Base-by-base conservation (phyloP, 352 stramenopile species). In the Globisporangium orthogonon region DNA sequence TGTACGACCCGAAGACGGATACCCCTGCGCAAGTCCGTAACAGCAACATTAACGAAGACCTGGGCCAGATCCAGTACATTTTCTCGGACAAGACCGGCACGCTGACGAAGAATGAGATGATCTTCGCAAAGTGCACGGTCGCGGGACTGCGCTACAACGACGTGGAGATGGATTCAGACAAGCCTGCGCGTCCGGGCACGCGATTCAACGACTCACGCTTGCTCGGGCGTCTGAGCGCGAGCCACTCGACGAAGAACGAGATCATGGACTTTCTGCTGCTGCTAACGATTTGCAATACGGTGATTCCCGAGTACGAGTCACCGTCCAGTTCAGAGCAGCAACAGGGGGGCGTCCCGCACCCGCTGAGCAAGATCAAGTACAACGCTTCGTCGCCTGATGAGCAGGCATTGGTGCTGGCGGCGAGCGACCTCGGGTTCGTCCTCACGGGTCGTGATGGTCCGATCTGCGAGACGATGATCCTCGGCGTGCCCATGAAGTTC, bases 41-140 rank as follows among this genome's bases (percentile, higher is more conserved):
- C 2, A 92, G 85, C 18, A 87, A 94, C 41, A 74, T 98, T n/a
- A 96, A 96, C 50, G 89, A 95, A 46, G 87, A 98, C 51, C 71
- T 98, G 17, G 97, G 95, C 0, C 87, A 98, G 76, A 83, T 99
- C 44, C 78, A 97, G 59, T 98, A 99, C 65, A 91, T 99, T n/a
- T 99, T 99, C 71, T 97, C 83, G 31, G 97, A 99, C 70, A 99
- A 99, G 66, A 99, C 97, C 2, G 97, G 97, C 14, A 99, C 97
- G 35, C 77, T 99, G 23, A 99, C 97, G 18, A 95, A 92, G 69
- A 99, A 99, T 75, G 74, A 98, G 18, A 99, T 99, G 96, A 83
- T 98, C 64, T 97, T 98, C 62, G 85, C 91, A 47, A 94, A 95
- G 61, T 97, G 91, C 59, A 88, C 77, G 2, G 89, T 98, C 50